Evolutionary conservation across 805 yeast genomes (phyloP).

Genomic region (Gaillardinia entomophila): DNA sequence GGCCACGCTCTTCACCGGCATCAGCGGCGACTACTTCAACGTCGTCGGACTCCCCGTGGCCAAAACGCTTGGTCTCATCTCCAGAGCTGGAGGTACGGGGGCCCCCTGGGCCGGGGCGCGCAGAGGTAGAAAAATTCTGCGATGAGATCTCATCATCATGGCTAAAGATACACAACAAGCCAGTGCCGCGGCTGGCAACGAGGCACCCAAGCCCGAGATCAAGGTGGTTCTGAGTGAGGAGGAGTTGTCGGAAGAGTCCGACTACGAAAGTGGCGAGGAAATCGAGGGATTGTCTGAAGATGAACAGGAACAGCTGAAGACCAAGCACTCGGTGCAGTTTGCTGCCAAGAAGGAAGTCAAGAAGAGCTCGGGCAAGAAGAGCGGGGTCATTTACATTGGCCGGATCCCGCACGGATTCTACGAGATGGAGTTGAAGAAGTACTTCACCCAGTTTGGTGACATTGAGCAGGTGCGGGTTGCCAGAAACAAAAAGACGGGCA

Average conservation of each 20-base stretch:
- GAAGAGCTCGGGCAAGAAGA: conserved; percentile 13
- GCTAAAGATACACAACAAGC: no score
- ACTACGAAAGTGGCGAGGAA: not conserved
- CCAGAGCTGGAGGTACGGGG: no score
- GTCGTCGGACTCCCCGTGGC: conserved; percentile 83
- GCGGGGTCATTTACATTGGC: conserved; percentile 82
- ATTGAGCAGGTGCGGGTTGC: conserved; percentile 74
- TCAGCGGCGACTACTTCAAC: conserved; percentile 79
- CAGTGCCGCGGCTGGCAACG: no score
- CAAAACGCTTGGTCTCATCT: conserved; percentile 37
- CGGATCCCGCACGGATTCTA: conserved; percentile 91
- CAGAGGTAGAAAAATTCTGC: not conserved
- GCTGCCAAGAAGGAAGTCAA: conserved; percentile 6
- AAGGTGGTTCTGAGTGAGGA: not conserved
- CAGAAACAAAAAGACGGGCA: conserved; percentile 85
- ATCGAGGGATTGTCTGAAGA: conserved; percentile 10
- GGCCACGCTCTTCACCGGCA: conserved; percentile 51
- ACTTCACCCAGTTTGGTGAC: conserved; percentile 88
- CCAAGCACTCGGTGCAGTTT: not conserved
- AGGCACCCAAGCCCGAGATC: not conserved
- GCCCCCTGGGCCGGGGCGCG: no score
- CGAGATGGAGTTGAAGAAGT: conserved; percentile 70
- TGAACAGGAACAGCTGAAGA: conserved; percentile 15
- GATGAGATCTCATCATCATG: conserved; percentile 6
- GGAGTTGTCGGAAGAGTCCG: not conserved